Evolutionary conservation across 2,329 filamentous ascomycete genomes (phyloP), one percentile per base, ranked within the genome.

Genomic region (Drechslerella dactyloides): DNA sequence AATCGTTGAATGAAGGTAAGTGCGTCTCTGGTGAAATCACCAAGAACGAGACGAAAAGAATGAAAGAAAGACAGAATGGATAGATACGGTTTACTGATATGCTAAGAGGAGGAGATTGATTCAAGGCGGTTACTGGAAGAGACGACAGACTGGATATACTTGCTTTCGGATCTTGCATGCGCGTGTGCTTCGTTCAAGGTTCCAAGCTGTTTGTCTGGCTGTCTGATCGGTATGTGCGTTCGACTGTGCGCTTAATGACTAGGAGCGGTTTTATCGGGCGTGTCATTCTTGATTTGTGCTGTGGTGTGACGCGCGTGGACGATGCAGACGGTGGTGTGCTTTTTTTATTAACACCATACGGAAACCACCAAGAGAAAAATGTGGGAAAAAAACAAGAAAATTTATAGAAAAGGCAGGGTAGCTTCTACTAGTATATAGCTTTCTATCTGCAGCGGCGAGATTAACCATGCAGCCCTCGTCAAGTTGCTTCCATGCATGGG

Each of bases 1-100:
- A 23, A 10, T 61, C 44, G 35, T 53, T 72, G 51, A 30, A 33
- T 7, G 8, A 57, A 65, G 68, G 68, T 72, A 72, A 65, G 68
- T 61, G 17, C 8, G 13, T 48, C 19, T 21, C n/a, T 17, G 44
- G 44, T 48, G 19, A 48, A 5, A 21, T 19, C 7, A 48, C 15
- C n/a, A 11, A 21, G 19, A 11, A 48, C 19, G 44, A 23, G 61
- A 69, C 4, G n/a, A 42, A 17, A 15, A 4, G 4, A 17, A 6
- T 4, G 13, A 15, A 68, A 21, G 61, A 69, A 69, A 42, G n/a
- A 5, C 13, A 15, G 11, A 15, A 17, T 42, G 37, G 37, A 15
- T 42, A 15, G 37, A 17, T 6, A 42, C 15, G 13, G 2, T 42
- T 42, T 17, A 42, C n/a, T 42, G n/a, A 42, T 13, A 33, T 8